Percentiles rank a stretch among this genome's conserved stretches.
Conservation (phyloP, 768 basidiomycete species). For the Lepiota venenata region DNA sequence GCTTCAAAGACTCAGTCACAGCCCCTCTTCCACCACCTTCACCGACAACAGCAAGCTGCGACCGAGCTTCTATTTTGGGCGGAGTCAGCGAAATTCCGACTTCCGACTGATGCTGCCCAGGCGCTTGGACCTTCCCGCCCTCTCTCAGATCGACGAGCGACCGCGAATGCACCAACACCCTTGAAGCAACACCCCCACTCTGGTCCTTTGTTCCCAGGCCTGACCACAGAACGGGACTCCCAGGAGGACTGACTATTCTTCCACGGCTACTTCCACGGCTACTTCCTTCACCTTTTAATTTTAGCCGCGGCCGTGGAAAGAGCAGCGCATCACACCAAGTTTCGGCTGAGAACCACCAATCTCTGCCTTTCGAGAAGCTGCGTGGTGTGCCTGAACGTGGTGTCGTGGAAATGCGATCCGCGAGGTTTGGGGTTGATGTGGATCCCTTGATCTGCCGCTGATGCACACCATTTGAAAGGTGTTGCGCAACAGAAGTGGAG, state of each 20-base stretch:
- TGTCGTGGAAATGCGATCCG: slow-evolving; percentile 17
- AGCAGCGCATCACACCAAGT: slow-evolving; percentile 81
- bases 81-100: not conserved
- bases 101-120: not conserved
- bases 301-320: slow-evolving; percentile 73
- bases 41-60: not conserved
- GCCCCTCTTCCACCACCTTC: slow-evolving; percentile 9
- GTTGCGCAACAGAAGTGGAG: slow-evolving; percentile 18
- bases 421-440: slow-evolving; percentile 64
- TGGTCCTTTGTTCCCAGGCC: slow-evolving; percentile 8
- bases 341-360: slow-evolving; percentile 70
- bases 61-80: slow-evolving; percentile 9
- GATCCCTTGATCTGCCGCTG: slow-evolving; percentile 44
- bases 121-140: slow-evolving; percentile 3
- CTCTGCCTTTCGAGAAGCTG: slow-evolving; percentile 38
- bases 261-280: slow-evolving; percentile 18
- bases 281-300: slow-evolving; percentile 35
- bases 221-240: slow-evolving; percentile 33
- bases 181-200: slow-evolving; percentile 33
- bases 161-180: slow-evolving; percentile 47
- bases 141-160: slow-evolving; percentile 36
- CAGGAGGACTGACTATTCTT: slow-evolving; percentile 48
- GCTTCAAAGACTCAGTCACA: slow-evolving; percentile 9
- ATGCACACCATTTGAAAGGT: slow-evolving; percentile 10
- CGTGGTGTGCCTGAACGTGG: not conserved